Conservation (phyloP, 331 rosid species). For the Erythrophleum ivorense region DNA sequence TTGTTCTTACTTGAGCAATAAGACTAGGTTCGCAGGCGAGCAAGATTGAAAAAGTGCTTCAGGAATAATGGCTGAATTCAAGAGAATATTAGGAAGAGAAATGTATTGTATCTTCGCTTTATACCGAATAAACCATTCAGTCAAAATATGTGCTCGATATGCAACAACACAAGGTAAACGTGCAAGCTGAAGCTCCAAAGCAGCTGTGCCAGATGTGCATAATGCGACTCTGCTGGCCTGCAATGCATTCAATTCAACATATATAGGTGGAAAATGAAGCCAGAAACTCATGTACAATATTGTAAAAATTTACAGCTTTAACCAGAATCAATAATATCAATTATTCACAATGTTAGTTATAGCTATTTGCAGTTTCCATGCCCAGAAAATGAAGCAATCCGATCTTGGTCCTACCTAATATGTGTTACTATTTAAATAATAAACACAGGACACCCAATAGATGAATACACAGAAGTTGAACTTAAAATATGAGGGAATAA, state of each 20-base stretch:
- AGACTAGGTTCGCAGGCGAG: slow-evolving; percentile 60
- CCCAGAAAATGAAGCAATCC: slow-evolving; percentile 1
- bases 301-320: slow-evolving; percentile 12
- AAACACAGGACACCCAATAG: not conserved
- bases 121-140: slow-evolving; percentile 70
- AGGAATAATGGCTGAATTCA: slow-evolving; percentile 74
- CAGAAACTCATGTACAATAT: slow-evolving; percentile 27
- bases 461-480: not conserved
- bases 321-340: not conserved
- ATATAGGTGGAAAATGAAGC: slow-evolving; percentile 19
- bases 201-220: slow-evolving; percentile 91
- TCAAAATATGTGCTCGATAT: slow-evolving; percentile 84
- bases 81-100: slow-evolving; percentile 88
- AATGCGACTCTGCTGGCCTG: slow-evolving; percentile 91
- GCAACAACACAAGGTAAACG: slow-evolving; percentile 83
- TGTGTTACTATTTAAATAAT: not conserved
- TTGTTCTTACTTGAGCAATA: slow-evolving; percentile 54
- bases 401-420: no score
- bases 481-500: slow-evolving; percentile 1
- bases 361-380: not conserved
- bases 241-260: slow-evolving; percentile 37
- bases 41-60: slow-evolving; percentile 82
- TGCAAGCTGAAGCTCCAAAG: slow-evolving; percentile 86
- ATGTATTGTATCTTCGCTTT: slow-evolving; percentile 72
- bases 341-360: not conserved